Percentiles rank a stretch among this genome's conserved stretches.
These are phyloP conservation scores for Rubroshorea leprosula DNA, from an alignment of 345 rosid species.

Conservation along the genomic window DNA sequence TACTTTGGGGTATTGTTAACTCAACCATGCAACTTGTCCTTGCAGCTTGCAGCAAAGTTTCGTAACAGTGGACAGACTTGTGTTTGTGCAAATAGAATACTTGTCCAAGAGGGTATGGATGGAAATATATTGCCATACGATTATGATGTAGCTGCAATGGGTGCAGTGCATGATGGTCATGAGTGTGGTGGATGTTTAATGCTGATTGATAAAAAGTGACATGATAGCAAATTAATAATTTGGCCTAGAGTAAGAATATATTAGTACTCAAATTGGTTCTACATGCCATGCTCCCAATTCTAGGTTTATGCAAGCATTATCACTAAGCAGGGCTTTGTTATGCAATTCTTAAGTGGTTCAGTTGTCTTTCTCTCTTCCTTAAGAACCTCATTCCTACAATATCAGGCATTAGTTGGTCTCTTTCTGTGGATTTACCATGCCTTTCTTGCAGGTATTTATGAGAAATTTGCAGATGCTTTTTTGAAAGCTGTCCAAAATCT, in stretches of 20 bases:
- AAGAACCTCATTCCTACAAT: not conserved
- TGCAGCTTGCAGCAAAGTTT: conserved; percentile 92
- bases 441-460: conserved; percentile 71
- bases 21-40: conserved; percentile 15
- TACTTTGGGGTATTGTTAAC: too few species aligned
- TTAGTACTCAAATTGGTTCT: not conserved
- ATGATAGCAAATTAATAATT: not conserved
- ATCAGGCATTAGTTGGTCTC: not conserved
- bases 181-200: not conserved
- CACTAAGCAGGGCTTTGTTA: too few species aligned
- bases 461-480: conserved; percentile 76
- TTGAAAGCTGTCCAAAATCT: conserved; percentile 74
- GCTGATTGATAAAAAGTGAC: not conserved
- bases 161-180: not conserved
- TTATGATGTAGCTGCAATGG: not conserved
- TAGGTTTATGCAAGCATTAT: not conserved
- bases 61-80: conserved; percentile 97
- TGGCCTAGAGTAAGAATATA: too few species aligned
- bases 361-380: not conserved
- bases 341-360: too few species aligned
- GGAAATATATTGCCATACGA: conserved; percentile 5
- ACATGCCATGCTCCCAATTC: not conserved
- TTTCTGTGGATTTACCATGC: conserved; percentile 2
- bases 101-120: conserved; percentile 89
- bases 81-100: conserved; percentile 86